A percentile compares a stretch with the other conserved stretches of the same genome.
phyloP scores from a whole-genome alignment of 306 rosid species.

The Vicia sativa region DNA sequence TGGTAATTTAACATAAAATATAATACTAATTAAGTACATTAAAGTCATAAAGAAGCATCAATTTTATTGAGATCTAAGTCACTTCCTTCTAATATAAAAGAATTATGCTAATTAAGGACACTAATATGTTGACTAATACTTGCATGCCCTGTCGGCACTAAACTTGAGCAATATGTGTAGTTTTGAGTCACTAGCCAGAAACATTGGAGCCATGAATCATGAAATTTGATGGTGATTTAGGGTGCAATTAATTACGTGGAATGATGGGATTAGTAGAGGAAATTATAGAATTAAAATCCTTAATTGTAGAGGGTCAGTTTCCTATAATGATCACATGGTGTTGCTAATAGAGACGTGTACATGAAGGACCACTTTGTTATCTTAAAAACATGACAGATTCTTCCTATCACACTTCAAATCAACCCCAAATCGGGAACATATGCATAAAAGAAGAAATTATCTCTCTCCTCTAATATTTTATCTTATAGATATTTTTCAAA shows the following conservation, averaged over 20 bases:
- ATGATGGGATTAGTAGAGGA: slow-evolving; percentile 38
- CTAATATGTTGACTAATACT: slow-evolving; percentile 30
- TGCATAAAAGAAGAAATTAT: slow-evolving; percentile 42
- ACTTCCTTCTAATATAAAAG: background rate
- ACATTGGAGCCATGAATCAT: slow-evolving; percentile 44
- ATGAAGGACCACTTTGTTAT: slow-evolving; percentile 84
- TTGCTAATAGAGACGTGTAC: slow-evolving; percentile 71
- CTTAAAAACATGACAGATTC: slow-evolving; percentile 69
- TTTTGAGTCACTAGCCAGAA: slow-evolving; percentile 39
- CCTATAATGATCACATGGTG: slow-evolving; percentile 74
- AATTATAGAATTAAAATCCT: slow-evolving; percentile 4
- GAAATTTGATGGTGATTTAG: slow-evolving; percentile 24
- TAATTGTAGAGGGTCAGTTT: slow-evolving; percentile 41
- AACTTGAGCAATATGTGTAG: background rate
- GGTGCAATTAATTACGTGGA: slow-evolving; percentile 45
- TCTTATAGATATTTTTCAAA: background rate
- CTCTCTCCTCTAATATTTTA: background rate
- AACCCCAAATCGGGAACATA: slow-evolving; percentile 84
- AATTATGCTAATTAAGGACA: background rate
- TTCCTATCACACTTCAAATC: slow-evolving; percentile 66
- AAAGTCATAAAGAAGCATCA: slow-evolving; percentile 35
- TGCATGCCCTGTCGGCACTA: slow-evolving; percentile 41
- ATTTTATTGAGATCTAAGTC: slow-evolving; percentile 41
- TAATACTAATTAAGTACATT: slow-evolving; percentile 33
- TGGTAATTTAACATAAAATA: slow-evolving; percentile 26